A percentile compares a stretch with the other conserved stretches of the same genome.
These are phyloP conservation scores for Wallacemonas collosoma DNA, from an alignment of 208 protist species.

Conservation along the genomic window DNA sequence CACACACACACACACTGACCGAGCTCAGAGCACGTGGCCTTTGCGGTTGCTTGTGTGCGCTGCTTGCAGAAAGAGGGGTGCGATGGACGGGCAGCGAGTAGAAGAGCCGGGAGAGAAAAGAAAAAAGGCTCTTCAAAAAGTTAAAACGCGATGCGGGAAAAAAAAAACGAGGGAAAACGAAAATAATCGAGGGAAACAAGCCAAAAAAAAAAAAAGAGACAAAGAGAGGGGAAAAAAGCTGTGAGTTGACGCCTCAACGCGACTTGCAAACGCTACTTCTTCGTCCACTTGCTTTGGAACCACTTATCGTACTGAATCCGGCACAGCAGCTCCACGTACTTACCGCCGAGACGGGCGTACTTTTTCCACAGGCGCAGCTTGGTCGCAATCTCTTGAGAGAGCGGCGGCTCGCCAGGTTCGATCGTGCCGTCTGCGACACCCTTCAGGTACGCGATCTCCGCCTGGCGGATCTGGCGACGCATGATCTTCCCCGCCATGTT, in stretches of 20 bases:
- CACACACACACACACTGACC: neutral
- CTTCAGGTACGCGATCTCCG: slow-evolving; percentile 38
- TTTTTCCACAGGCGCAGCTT: slow-evolving; percentile 7
- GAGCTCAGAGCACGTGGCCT: neutral
- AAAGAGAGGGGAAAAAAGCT: slow-evolving; percentile 3
- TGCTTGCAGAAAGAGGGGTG: too few relatives aligned
- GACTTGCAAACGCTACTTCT: slow-evolving; percentile 3
- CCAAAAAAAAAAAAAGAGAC: slow-evolving; percentile 28
- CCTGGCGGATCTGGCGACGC: slow-evolving; percentile 44
- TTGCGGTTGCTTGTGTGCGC: too few relatives aligned
- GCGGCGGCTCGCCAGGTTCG: neutral
- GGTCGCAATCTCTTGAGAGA: neutral
- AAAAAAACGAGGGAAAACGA: neutral
- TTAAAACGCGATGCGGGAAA: neutral
- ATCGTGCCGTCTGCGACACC: slow-evolving; percentile 10
- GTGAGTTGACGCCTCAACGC: neutral
- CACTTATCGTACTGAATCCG: slow-evolving; percentile 16
- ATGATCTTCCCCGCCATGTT: slow-evolving; percentile 79
- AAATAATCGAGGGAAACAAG: slow-evolving; percentile 13
- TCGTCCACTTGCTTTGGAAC: slow-evolving; percentile 10
- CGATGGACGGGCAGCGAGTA: neutral
- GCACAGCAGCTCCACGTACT: slow-evolving; percentile 14
- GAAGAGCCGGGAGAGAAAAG: neutral
- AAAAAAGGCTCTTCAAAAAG: neutral
- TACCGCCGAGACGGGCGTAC: neutral